Percentiles rank a stretch among this genome's conserved stretches.
phyloP scores from a whole-genome alignment of 2,329 filamentous ascomycete species.

The Bipolaris gigantea region DNA sequence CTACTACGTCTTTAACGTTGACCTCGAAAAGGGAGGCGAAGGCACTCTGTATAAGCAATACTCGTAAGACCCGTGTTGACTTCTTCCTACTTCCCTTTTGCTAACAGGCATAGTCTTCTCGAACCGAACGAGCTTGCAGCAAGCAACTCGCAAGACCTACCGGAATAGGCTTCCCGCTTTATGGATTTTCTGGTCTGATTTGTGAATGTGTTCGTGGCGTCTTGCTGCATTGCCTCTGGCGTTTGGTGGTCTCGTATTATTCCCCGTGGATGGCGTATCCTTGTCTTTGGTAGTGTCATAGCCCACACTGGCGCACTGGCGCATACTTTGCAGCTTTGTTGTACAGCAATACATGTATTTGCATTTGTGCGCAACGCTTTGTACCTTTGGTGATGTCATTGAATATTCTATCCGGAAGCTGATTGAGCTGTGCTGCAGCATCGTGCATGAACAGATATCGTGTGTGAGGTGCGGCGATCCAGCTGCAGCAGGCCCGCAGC shows the following conservation, averaged over 20 bases:
- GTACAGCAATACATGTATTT: slow-evolving; percentile 1
- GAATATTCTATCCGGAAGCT: neutral
- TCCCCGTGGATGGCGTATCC: slow-evolving; percentile 23
- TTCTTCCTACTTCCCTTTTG: neutral
- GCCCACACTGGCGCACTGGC: neutral
- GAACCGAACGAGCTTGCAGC: slow-evolving; percentile 41
- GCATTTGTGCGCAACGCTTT: neutral
- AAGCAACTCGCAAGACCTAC: slow-evolving; percentile 35
- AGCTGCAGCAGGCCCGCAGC: slow-evolving; percentile 7
- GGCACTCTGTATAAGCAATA: slow-evolving; percentile 89
- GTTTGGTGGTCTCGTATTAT: slow-evolving; percentile 28
- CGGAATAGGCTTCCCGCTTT: slow-evolving; percentile 24
- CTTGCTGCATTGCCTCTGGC: slow-evolving; percentile 36
- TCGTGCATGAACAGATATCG: slow-evolving; percentile 13
- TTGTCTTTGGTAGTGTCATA: slow-evolving; percentile 2
- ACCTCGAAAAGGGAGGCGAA: slow-evolving; percentile 92
- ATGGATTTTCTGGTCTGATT: slow-evolving; percentile 5
- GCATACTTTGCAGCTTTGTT: neutral
- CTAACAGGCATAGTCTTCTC: slow-evolving; percentile 36
- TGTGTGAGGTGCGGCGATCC: slow-evolving; percentile 14
- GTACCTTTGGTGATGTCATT: slow-evolving; percentile 10
- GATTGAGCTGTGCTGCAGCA: slow-evolving; percentile 1
- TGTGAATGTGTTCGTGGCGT: neutral
- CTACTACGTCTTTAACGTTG: slow-evolving; percentile 94
- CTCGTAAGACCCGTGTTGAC: slow-evolving; percentile 67